Evolutionary conservation across 768 basidiomycete genomes (phyloP), one percentile per base, ranked within the genome.

Genomic region (Paxillus ammoniavirescens): DNA sequence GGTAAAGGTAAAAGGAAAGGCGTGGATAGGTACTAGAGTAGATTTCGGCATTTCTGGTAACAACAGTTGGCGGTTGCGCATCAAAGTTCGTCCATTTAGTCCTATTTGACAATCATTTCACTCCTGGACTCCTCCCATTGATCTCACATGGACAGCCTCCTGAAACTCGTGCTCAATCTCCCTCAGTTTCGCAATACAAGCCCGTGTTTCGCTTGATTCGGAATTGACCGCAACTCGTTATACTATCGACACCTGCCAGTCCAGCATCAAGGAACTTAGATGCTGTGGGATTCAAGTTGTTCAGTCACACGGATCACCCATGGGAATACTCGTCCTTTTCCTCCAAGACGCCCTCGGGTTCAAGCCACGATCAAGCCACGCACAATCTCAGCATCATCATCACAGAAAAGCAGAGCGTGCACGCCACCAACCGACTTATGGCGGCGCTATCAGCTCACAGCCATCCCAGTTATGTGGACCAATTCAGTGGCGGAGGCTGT

Each of bases 41-140:
- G 56, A 63, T 55, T 55, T 67, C 42, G 49, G 46, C 50, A 40
- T 47, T 53, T 61, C 58, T 60, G 21, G 62, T 55, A 59, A 61
- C 64, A 26, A 26, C 26, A 2, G 56, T 50, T 45, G 54, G 50
- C 57, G 45, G 56, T 41, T 54, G 45, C 44, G 6, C 52, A 53
- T 53, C 52, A 53, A 42, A 53, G 38, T 50, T 42, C 55, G 69
- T 67, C 60, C 44, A 42, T 42, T 51, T 60, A 52, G 42, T 28
- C 57, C 55, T 67, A 8, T 50, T 57, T 54, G 52, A 8, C 4
- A 18, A 49, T 52, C 48, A 56, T 33, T 8, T n/a, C n/a, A 17
- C 41, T 23, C 49, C 10, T 49, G 36, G 17, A 35, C 35, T 35
- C 26, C 26, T 5, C 5, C 6, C 31, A n/a, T 36, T 38, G 43